Base-by-base conservation (phyloP, 1,139 yeast species). In the Hansenula lynferdii region DNA sequence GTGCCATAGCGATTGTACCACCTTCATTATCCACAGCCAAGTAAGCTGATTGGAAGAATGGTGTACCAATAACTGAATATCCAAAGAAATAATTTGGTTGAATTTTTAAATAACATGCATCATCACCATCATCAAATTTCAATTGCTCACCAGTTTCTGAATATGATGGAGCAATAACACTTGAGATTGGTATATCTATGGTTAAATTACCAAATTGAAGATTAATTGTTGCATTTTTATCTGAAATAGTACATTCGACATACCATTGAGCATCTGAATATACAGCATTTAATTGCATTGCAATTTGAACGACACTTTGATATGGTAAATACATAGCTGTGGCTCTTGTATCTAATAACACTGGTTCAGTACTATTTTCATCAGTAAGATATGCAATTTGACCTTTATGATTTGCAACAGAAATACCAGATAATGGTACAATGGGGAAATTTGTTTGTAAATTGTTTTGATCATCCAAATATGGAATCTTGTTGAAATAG, bases 271-370 rank as follows among this genome's bases (percentile, higher is more conserved):
- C 70, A 4, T 64, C 54, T 8, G 75, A 69, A 57, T 77, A 85
- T 45, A 70, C 73, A 0, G 95, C 95, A 51, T 82, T 81, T 19
- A 83, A 65, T 61, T 85, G 95, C 16, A 83, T 67, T 0, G 95
- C 92, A 30, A 86, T 60, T 49, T 77, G 76, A 36, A 85, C 70
- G 35, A 85, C 64, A 4, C 77, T 57, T 33, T 72, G 69, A 37
- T 74, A 62, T 0, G 95, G 95, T 35, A 85, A 58, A 51, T 67
- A 75, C 22, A 72, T 70, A 53, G 64, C 70, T n/a, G 62, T 48
- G 25, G 72, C 64, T 42, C 86, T 64, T 3, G 85, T 64, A 53
- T 85, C 92, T 21, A 85, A 55, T 10, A 84, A 42, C 0, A 81
- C 83, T 0, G 92, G 84, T 17, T 71, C 57, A 3, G 69, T 57